Evolutionary conservation across 2,329 filamentous ascomycete genomes (phyloP), one percentile per base, ranked within the genome.

Genomic region (Trichoderma pleuroti): DNA sequence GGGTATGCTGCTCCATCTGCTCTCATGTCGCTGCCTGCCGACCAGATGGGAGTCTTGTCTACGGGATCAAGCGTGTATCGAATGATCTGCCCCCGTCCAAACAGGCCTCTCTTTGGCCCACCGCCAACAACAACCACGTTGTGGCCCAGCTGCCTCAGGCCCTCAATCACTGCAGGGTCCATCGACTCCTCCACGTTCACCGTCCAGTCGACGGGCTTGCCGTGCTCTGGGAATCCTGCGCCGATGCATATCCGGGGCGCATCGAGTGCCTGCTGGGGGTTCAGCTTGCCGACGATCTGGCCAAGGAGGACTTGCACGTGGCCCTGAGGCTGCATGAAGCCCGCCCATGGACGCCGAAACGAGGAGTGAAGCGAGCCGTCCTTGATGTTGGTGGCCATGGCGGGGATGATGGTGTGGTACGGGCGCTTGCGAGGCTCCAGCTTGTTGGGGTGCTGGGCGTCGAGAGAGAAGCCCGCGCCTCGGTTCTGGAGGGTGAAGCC

Each of bases 401-500:
- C 95, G 0, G 96, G 95, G 76, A 99, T 99, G 80, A 99, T 98
- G 68, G 96, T 99, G 81, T 98, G 96, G 81, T 98, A 99, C 0
- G 96, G 96, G 59, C 96, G 83, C 84, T 98, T 98, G 39, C 90
- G 85, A 0, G 94, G 93, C 9, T 88, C 92, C 16, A 97, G 85
- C 24, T 86, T 86, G 77, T 98, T 98, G 1, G 94, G 93, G 77
- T 97, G 94, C 1, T 83, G 83, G 0, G 85, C 79, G 28, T 87
- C 82, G 0, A 99, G 86, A 1, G 86, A 89, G 82, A 99, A 98
- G 79, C 95, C 96, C 49, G 91, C 90, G 9, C 93, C 96, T 3
- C 96, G 93, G 84, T 97, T 98, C 79, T 99, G 96, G 24, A 99
- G 87, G 1, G 93, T 95, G 83, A 98, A 98, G 9, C 95, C 95